Percentiles rank a stretch among this genome's conserved stretches.
phyloP scores from a whole-genome alignment of 148 eudicot genomes.

The Fagopyrum tataricum region DNA sequence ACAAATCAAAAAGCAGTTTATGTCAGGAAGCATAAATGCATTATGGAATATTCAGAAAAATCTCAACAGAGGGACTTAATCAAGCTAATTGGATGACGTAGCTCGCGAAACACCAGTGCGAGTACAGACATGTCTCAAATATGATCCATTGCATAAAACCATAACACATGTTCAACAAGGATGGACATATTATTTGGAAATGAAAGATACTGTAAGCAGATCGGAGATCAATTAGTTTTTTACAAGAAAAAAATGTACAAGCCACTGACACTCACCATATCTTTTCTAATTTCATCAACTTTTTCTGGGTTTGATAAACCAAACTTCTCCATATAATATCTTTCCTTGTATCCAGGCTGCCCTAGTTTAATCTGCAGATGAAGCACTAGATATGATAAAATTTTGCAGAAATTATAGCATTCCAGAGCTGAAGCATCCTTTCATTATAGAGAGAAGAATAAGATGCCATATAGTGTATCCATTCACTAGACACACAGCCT shows the following conservation, averaged over 20 bases:
- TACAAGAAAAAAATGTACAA: neutral
- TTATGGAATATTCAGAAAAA: neutral
- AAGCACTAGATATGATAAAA: neutral
- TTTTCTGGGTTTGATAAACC: slow-evolving; percentile 47
- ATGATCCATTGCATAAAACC: neutral
- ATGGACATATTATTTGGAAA: neutral
- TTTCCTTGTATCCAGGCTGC: slow-evolving; percentile 91
- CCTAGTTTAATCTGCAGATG: slow-evolving; percentile 75
- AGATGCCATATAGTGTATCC: neutral
- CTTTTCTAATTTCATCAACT: slow-evolving; percentile 54
- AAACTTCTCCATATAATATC: slow-evolving; percentile 91
- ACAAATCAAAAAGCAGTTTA: neutral
- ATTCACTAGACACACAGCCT: neutral
- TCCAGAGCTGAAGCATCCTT: neutral
- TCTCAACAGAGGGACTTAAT: neutral
- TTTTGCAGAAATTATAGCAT: neutral
- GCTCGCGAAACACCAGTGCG: neutral
- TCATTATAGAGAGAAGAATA: neutral
- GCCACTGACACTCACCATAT: slow-evolving; percentile 50
- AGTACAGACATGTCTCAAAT: neutral
- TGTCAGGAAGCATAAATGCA: neutral
- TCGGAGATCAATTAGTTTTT: neutral
- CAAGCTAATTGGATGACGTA: neutral
- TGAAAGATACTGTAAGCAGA: slow-evolving; percentile 1
- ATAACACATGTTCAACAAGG: neutral